Conservation (phyloP, 2,329 filamentous ascomycete genomes). For the Dryadomyces quercus-mongolicae region DNA sequence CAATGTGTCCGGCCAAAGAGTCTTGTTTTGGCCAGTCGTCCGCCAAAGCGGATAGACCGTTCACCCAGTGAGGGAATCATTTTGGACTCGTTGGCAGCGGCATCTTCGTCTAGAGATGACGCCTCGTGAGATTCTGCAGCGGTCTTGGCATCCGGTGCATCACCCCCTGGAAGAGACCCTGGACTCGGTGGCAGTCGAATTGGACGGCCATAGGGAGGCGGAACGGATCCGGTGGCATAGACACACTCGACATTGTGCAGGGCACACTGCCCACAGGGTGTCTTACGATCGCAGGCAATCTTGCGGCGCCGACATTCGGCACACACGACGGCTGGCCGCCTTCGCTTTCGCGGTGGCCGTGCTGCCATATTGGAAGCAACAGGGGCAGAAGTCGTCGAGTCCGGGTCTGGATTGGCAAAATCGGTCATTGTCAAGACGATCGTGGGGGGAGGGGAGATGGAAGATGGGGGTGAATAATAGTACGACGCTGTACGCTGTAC, state of each 20-base stretch:
- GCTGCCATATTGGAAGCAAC: background rate
- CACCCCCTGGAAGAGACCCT: background rate
- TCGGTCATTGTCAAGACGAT: background rate
- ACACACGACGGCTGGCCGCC: constrained; percentile 34
- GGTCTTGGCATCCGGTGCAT: background rate
- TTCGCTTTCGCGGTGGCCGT: constrained; percentile 10
- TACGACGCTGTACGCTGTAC: too few relatives aligned
- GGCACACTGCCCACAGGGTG: constrained; percentile 47
- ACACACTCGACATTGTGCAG: constrained; percentile 40
- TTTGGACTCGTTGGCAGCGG: background rate
- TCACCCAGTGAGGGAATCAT: background rate
- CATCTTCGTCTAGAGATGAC: constrained; percentile 1
- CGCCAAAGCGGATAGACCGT: constrained; percentile 6
- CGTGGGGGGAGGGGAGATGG: background rate
- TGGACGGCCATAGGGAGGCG: constrained; percentile 12
- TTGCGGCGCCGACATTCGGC: constrained; percentile 46
- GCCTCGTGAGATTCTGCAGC: background rate
- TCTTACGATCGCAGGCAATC: constrained; percentile 45
- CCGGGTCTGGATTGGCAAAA: background rate
- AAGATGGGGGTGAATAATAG: too few relatives aligned
- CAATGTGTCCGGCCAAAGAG: constrained; percentile 13
- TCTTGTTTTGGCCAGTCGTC: constrained; percentile 12
- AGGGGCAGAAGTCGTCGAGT: background rate
- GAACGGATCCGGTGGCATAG: constrained; percentile 25
- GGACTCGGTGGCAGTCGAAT: background rate